These are phyloP conservation scores for Diaporthe sp. DNA, from an alignment of 2,329 filamentous ascomycete genomes.

Conservation along the genomic window DNA sequence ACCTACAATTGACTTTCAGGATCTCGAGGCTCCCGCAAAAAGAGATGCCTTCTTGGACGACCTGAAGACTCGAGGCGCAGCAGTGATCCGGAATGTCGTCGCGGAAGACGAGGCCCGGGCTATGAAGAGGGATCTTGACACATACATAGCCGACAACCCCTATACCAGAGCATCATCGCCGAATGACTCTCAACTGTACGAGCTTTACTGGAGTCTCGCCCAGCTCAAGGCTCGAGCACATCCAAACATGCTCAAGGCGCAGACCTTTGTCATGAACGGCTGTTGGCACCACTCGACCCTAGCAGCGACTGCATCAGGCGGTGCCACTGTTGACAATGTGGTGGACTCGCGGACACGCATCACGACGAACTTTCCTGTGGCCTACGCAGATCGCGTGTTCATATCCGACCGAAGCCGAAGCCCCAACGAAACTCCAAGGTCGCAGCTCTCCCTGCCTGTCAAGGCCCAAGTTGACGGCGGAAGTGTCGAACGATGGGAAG, in stretches of 20 bases:
- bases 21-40: conserved; percentile 47
- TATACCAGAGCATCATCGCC: conserved; percentile 49
- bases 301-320: not conserved
- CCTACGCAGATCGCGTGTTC: conserved; percentile 73
- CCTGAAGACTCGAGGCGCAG: conserved; percentile 50
- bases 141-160: conserved; percentile 67
- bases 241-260: conserved; percentile 54
- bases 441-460: conserved; percentile 62
- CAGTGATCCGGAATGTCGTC: conserved; percentile 51
- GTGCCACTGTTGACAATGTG: conserved; percentile 45
- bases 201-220: conserved; percentile 57
- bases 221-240: conserved; percentile 57
- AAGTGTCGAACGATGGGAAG: conserved; percentile 76
- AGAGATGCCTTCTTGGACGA: conserved; percentile 46
- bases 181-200: conserved; percentile 51
- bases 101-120: conserved; percentile 46
- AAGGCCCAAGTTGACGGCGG: conserved; percentile 76
- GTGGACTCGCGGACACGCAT: conserved; percentile 58
- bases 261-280: conserved; percentile 62
- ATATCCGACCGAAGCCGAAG: conserved; percentile 51
- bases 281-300: conserved; percentile 62
- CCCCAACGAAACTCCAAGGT: conserved; percentile 43
- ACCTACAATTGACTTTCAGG: conserved; percentile 57
- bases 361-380: conserved; percentile 59
- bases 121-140: conserved; percentile 65